Evolutionary conservation across 768 basidiomycete genomes (phyloP).

Genomic region (Lactifluus subvellereus): DNA sequence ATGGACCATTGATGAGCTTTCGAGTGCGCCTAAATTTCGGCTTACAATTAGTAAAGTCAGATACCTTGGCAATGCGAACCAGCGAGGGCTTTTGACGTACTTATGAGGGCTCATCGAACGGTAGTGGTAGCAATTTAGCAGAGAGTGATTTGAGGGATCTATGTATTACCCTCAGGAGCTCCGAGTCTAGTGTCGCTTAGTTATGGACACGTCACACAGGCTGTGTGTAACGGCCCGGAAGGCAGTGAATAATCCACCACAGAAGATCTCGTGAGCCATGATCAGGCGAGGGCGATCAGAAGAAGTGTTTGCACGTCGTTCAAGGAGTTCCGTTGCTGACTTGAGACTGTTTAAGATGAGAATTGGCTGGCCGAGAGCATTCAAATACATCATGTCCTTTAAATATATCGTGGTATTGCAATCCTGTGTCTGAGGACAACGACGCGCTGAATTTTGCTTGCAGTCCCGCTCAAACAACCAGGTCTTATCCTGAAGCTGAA

Average conservation of each 20-base stretch:
- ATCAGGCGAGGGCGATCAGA: constrained; percentile 29
- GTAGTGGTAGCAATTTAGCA: too few species aligned
- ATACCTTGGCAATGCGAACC: too few species aligned
- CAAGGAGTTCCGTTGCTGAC: constrained; percentile 35
- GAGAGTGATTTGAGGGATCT: too few species aligned
- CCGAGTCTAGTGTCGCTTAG: too few species aligned
- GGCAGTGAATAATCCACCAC: constrained; percentile 29
- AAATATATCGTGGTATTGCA: not conserved
- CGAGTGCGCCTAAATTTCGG: too few species aligned
- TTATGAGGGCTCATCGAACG: too few species aligned
- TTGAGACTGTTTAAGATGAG: constrained; percentile 32
- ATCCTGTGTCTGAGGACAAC: not conserved
- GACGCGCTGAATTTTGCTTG: not conserved
- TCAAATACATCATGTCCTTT: constrained; percentile 1
- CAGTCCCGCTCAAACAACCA: not conserved
- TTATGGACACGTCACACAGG: too few species aligned
- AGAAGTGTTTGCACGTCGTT: constrained; percentile 30
- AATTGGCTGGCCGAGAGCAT: constrained; percentile 8
- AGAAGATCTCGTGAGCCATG: constrained; percentile 31
- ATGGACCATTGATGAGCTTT: too few species aligned
- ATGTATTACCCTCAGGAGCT: too few species aligned
- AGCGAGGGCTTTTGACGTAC: too few species aligned
- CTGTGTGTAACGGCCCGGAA: constrained; percentile 16
- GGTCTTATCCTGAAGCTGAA: not conserved
- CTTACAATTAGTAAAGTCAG: too few species aligned